Conservation (phyloP, 2,329 filamentous ascomycete genomes). For the Eutypa lata region DNA sequence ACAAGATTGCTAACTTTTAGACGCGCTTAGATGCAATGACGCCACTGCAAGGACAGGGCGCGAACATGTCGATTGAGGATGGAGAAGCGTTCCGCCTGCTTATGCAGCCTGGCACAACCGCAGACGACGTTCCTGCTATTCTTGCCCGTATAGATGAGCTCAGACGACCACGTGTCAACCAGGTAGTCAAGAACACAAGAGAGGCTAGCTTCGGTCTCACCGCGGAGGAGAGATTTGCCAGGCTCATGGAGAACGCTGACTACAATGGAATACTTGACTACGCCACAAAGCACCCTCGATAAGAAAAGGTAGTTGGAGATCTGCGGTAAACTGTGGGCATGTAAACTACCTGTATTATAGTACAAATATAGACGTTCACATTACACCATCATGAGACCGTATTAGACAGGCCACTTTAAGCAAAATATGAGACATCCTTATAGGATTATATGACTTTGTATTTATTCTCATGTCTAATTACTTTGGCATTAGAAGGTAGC, state of each 20-base stretch:
- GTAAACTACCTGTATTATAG: too few relatives aligned
- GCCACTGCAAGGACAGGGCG: constrained; percentile 20
- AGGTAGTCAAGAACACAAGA: constrained; percentile 16
- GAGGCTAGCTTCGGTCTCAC: constrained; percentile 8
- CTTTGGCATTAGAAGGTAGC: too few relatives aligned
- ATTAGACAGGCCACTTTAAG: too few relatives aligned
- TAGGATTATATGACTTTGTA: too few relatives aligned
- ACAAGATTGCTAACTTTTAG: not conserved
- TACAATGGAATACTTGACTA: constrained; percentile 17
- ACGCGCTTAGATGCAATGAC: constrained; percentile 16
- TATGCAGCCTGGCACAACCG: constrained; percentile 14
- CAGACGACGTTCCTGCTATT: constrained; percentile 13
- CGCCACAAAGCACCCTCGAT: not conserved
- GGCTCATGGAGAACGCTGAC: constrained; percentile 12
- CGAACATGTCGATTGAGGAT: constrained; percentile 20
- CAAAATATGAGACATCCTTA: too few relatives aligned
- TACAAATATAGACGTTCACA: too few relatives aligned
- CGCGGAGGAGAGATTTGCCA: constrained; percentile 10
- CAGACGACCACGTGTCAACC: constrained; percentile 12
- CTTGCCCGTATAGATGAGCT: constrained; percentile 14
- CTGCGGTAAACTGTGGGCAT: too few relatives aligned
- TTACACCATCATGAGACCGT: too few relatives aligned
- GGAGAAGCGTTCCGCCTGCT: constrained; percentile 19
- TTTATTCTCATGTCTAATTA: too few relatives aligned
- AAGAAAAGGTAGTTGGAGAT: too few relatives aligned